Base-by-base conservation (phyloP, 495 filamentous ascomycete genomes). In the Pyronema domesticum region DNA sequence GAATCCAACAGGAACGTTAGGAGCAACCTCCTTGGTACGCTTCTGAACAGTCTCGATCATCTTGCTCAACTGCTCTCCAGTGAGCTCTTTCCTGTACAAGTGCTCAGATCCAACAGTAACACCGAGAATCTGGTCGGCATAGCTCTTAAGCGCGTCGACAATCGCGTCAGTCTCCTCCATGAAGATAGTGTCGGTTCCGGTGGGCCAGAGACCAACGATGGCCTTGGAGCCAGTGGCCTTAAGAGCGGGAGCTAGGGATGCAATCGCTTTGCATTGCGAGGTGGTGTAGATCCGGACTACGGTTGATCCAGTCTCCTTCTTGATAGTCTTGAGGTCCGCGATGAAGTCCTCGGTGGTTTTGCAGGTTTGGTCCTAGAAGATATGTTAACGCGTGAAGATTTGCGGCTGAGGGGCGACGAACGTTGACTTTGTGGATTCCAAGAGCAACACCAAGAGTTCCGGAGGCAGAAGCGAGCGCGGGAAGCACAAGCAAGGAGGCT, bases 61-160 rank as follows among this genome's bases (percentile, higher is more conserved):
- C 36, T 64, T 66, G 54, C 79, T 66, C 39, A 89, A 78, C 57
- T 79, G 64, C 7, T 69, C 63, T 14, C 76, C 83, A 37, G 75
- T 84, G 65, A 86, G 73, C 64, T 79, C 81, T 52, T 76, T 75
- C 40, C 85, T 80, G 73, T 89, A 89, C 35, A 89, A 70, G 34
- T 74, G 72, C 71, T 89, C 85, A 17, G 80, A 85, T 34, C 84
- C 85, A 50, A 88, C 82, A 9, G 85, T 89, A 59, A 86, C 77
- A 54, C 79, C 83, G 65, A 83, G 77, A 58, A 89, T 73, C 37
- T 74, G 69, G 56, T 78, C 74, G 58, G 71, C 69, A 45, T 62
- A 64, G 66, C 79, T 72, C 55, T 70, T 65, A 10, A 69, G 71
- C 39, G 75, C 71, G 57, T 72, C 70, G 17, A 67, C 60, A 23